Evolutionary conservation across 2,329 filamentous ascomycete genomes (phyloP).

Genomic region (Rhytidhysteron rufulum): DNA sequence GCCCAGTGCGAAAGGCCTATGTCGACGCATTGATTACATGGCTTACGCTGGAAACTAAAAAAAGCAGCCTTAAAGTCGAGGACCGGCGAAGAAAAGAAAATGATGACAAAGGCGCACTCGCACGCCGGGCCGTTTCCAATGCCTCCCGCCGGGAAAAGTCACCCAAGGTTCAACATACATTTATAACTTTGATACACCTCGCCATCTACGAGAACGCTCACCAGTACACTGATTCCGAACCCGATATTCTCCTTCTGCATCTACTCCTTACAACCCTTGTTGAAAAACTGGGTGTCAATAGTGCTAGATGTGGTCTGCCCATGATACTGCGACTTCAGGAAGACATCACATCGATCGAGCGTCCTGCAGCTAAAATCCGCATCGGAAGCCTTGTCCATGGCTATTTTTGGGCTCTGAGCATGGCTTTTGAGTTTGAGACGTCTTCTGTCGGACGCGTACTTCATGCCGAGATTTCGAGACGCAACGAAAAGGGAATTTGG

Average conservation of each 20-base stretch:
- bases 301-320: constrained; percentile 71
- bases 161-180: constrained; percentile 59
- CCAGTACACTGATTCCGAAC: constrained; percentile 59
- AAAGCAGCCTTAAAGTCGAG: constrained; percentile 61
- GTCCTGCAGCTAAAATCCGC: constrained; percentile 68
- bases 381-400: constrained; percentile 82
- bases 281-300: constrained; percentile 76
- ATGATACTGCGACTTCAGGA: constrained; percentile 90
- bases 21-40: constrained; percentile 79
- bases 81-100: constrained; percentile 47
- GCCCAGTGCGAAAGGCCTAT: constrained; percentile 78
- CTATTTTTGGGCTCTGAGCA: constrained; percentile 77
- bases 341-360: constrained; percentile 66
- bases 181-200: constrained; percentile 77
- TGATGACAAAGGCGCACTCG: constrained; percentile 38
- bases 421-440: constrained; percentile 72
- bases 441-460: constrained; percentile 67
- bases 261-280: constrained; percentile 72
- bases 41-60: constrained; percentile 75
- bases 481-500: constrained; percentile 75
- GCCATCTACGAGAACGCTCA: constrained; percentile 85
- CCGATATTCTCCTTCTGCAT: constrained; percentile 73
- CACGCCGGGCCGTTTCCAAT: constrained; percentile 65
- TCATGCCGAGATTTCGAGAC: constrained; percentile 69
- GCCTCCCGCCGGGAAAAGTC: constrained; percentile 60